Evolutionary conservation across 768 basidiomycete species (phyloP), one percentile per base, ranked within the genome.

Genomic region (Royoungia palumana): DNA sequence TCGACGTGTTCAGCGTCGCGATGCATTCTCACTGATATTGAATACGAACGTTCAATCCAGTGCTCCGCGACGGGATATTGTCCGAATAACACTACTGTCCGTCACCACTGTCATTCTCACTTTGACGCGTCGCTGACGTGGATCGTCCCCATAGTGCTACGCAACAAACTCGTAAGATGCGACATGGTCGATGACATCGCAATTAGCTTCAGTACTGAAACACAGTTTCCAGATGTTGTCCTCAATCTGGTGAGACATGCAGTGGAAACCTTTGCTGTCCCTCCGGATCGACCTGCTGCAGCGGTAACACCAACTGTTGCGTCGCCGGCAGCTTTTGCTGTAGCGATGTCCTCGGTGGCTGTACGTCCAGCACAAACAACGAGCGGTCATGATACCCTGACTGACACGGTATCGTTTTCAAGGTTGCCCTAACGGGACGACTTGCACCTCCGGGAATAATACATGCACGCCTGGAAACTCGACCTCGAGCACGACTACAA

Each of bases 271-370:
- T 22, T 32, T 63, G 62, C 16, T 63, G 61, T 21, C 0, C 12
- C 1, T 0, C 48, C 12, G 55, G 50, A 25, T 38, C 51, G n/a
- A 20, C 8, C 11, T 61, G 60, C 39, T 62, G 60, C 30, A 37
- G 0, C 4, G 56, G 17, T 20, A 27, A 38, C n/a, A 5, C 0
- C 0, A 16, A 10, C 8, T 62, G 61, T 19, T 63, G 60, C 17
- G 36, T 19, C 22, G 0, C 39, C 7, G 55, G 59, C 37, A 16
- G 5, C 21, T 36, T 44, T 20, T 65, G 63, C 17, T 64, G 63
- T 24, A 55, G 48, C 28, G 63, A 64, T 28, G 36, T 36, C 9
- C 28, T 36, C 24, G 63, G 63, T 25, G 56, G 50, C 46, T 64
- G 63, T 65, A 38, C 21, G 63, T 58, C 11, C 7, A 16, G 14